Evolutionary conservation across 176 grass and related monocot genomes (phyloP).

Genomic region (Elymus sibiricus): DNA sequence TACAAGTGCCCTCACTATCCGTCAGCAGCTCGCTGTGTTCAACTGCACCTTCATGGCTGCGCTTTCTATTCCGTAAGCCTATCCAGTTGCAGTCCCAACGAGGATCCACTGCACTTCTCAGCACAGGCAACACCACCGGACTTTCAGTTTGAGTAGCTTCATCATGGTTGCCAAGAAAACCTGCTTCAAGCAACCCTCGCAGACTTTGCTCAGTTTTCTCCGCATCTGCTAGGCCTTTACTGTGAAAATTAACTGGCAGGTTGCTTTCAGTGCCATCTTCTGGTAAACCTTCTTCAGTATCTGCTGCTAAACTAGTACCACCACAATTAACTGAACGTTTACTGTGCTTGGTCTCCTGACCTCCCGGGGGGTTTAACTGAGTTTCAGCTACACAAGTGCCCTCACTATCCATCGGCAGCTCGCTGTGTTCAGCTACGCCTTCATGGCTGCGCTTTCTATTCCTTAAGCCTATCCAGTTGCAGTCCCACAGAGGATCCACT

Average conservation of each 20-base stretch:
- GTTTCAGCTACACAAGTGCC: neutral
- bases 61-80: neutral
- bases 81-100: neutral
- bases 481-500: too few relatives aligned
- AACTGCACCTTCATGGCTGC: neutral
- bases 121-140: neutral
- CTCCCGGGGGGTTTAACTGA: neutral
- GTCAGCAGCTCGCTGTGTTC: neutral
- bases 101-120: neutral
- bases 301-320: constrained; percentile 1
- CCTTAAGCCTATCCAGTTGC: neutral
- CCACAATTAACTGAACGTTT: neutral
- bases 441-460: neutral
- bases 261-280: neutral
- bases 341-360: neutral
- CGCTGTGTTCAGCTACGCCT: neutral
- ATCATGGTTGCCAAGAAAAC: constrained; percentile 16
- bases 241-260: neutral
- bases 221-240: too few relatives aligned
- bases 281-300: neutral
- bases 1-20: neutral
- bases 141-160: neutral
- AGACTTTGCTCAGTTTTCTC: constrained; percentile 46
- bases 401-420: neutral
- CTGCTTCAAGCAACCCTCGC: constrained; percentile 15